Evolutionary conservation across 2,329 filamentous ascomycete genomes (phyloP).

Genomic region (Helotiales sp.): DNA sequence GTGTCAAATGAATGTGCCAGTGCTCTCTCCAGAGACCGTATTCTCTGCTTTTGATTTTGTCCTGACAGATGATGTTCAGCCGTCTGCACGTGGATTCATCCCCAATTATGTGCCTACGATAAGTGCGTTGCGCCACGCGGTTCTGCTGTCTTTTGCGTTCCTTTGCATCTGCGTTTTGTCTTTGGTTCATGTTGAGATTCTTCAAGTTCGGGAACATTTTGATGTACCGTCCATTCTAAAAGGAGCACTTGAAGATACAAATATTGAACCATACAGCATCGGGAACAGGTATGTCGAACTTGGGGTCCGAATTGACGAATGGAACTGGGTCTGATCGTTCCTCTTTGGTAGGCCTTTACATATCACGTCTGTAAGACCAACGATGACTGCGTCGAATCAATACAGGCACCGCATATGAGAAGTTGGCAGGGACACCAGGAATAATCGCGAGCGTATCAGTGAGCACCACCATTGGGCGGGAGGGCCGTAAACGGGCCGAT

Average conservation of each 20-base stretch:
- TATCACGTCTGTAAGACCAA: not conserved
- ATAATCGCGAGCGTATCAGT: no score
- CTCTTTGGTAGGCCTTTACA: not conserved
- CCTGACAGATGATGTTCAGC: not conserved
- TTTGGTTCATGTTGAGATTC: not conserved
- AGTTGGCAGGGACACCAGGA: no score
- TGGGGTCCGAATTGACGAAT: no score
- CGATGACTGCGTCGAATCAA: not conserved
- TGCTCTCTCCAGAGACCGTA: not conserved
- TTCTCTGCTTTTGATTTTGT: conserved; percentile 4
- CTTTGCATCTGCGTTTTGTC: not conserved
- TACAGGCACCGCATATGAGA: not conserved
- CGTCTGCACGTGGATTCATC: not conserved
- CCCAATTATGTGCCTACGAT: not conserved
- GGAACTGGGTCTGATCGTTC: not conserved
- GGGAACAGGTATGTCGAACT: no score
- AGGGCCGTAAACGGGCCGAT: no score
- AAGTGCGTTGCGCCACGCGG: not conserved
- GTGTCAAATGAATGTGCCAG: not conserved
- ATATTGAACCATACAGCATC: no score
- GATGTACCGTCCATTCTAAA: no score
- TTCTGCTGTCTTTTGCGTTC: not conserved
- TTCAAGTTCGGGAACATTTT: not conserved
- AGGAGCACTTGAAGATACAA: no score
- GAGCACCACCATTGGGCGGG: no score